phyloP scores from a whole-genome alignment of 2,329 filamentous ascomycete species.

The Talaromyces sp. region DNA sequence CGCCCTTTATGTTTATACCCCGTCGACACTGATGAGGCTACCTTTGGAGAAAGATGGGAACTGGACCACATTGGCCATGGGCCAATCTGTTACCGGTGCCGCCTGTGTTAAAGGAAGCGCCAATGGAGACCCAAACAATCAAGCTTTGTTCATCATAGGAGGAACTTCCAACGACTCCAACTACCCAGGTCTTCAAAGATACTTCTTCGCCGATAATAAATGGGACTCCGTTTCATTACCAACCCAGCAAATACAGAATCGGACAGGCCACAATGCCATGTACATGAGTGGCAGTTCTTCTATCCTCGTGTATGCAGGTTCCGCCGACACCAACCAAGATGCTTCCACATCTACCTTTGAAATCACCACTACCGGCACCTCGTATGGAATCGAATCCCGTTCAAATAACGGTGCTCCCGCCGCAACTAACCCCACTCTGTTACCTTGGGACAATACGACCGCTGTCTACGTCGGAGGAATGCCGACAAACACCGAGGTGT shows the following conservation, averaged over 20 bases:
- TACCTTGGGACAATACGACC: conserved; percentile 66
- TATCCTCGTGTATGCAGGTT: conserved; percentile 77
- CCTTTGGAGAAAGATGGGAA: conserved; percentile 60
- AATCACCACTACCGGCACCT: conserved; percentile 55
- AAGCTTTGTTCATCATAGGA: conserved; percentile 75
- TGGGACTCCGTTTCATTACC: conserved; percentile 54
- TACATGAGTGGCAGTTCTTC: conserved; percentile 66
- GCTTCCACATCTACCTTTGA: conserved; percentile 70
- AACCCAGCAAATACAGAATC: conserved; percentile 57
- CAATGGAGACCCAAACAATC: conserved; percentile 48
- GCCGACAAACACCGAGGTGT: conserved; percentile 60
- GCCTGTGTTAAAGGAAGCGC: conserved; percentile 69
- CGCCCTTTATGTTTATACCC: conserved; percentile 77
- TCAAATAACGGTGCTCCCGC: conserved; percentile 54
- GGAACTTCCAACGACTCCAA: conserved; percentile 54
- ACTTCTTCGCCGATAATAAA: conserved; percentile 49
- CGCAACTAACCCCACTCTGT: conserved; percentile 62
- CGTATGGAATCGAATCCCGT: conserved; percentile 58
- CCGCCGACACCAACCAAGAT: conserved; percentile 51
- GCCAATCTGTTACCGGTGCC: conserved; percentile 65
- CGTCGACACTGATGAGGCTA: conserved; percentile 68
- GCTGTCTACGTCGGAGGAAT: conserved; percentile 71
- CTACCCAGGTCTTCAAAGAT: conserved; percentile 72
- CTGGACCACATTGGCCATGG: conserved; percentile 63
- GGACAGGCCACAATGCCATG: conserved; percentile 66